These are phyloP conservation scores for Vaccinium corymbosum DNA, from an alignment of 148 eudicot species.

Conservation along the genomic window DNA sequence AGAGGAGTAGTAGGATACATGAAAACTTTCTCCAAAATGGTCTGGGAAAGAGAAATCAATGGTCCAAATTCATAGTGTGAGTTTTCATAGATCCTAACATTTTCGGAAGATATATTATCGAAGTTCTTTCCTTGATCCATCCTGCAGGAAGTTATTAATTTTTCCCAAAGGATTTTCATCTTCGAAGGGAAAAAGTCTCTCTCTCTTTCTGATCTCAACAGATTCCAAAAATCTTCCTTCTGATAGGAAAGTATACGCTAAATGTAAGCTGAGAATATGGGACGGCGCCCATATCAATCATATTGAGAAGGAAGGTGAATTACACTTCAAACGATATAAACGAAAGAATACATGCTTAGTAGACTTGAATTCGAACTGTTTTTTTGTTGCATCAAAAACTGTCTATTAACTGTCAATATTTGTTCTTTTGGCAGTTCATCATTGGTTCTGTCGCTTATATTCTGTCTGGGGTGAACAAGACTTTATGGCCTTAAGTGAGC, in stretches of 20 bases:
- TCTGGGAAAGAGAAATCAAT: too few relatives aligned
- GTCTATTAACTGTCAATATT: too few relatives aligned
- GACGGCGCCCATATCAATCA: background rate
- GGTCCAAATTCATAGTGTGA: too few relatives aligned
- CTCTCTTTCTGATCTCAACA: background rate
- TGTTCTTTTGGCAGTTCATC: background rate
- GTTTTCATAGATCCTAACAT: too few relatives aligned
- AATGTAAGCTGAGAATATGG: background rate
- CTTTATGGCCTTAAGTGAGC: background rate
- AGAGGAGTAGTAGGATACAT: too few relatives aligned
- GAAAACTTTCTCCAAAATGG: too few relatives aligned
- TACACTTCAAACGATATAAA: too few relatives aligned
- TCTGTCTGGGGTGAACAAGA: rapidly evolving
- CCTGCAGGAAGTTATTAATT: background rate
- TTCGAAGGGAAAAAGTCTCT: background rate
- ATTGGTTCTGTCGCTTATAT: background rate
- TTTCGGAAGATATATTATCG: background rate
- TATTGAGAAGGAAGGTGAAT: background rate
- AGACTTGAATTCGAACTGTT: too few relatives aligned
- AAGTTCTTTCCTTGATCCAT: background rate
- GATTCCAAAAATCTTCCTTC: background rate
- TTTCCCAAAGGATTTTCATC: background rate
- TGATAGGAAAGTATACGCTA: background rate
- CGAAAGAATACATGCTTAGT: too few relatives aligned
- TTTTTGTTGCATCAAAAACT: too few relatives aligned